Evolutionary conservation across 2,329 filamentous ascomycete species (phyloP), one percentile per base, ranked within the genome.

Genomic region (Aspergillus amoenus): DNA sequence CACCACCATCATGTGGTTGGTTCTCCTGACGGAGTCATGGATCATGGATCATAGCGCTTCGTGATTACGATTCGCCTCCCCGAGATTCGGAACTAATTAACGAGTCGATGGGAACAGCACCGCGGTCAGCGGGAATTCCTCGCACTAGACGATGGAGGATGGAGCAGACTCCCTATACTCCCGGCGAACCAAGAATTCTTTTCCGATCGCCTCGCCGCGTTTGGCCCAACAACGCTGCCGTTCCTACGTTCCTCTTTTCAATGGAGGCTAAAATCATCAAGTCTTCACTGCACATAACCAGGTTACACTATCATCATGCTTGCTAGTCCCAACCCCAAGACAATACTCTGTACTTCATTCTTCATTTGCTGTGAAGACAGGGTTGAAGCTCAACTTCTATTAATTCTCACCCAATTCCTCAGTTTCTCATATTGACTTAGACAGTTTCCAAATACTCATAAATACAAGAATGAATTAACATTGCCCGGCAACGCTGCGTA

Each of bases 201-300:
- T 22, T 34, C 62, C 57, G 61, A 56, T 49, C 61, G 62, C 54
- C 57, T 65, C 60, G 61, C 64, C 63, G 63, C 56, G n/a, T 37
- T 37, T 37, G 34, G 15, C 34, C 4, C 34, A 37, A 37, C 27
- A 9, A n/a, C 34, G 34, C 34, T 37, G 9, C 27, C 15, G 21
- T 21, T 21, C 21, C 21, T 4, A 21, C 12, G 13, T n/a, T 15
- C 7, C 12, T 37, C 15, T 4, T n/a, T 37, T 37, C 34, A 5
- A 37, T 30, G 27, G 9, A 30, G 24, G 24, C 4, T 24, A 24
- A 30, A 30, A 11, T 11, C 9, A 30, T 30, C 27, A 3, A 30
- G 8, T 4, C 13, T 37, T 15, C 6, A 37, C 12, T 37, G 34
- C 6, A 37, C 12, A 37, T 37, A 37, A 15, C 15, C 13, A 37